Base-by-base conservation (phyloP, 2,329 filamentous ascomycete species). In the Talaromyces sp. region DNA sequence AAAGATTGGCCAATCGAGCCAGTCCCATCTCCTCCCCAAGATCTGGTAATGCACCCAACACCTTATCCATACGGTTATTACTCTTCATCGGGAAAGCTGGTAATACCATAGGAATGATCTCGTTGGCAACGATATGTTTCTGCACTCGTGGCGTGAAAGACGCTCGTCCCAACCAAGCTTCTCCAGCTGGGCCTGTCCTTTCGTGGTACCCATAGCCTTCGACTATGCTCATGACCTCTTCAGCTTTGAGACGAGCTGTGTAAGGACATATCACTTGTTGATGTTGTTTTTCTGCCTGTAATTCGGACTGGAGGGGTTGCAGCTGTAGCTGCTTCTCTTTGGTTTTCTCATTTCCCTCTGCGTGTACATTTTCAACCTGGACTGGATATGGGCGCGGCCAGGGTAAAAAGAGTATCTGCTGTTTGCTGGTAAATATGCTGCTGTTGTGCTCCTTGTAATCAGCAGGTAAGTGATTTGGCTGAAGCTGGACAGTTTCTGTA, bases 11-110 rank as follows among this genome's bases (percentile, higher is more conserved):
- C 54, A 79, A 62, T 48, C 73, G 72, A 4, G 65, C 63, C 9
- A 78, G 64, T 2, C 76, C 74, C 28, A 78, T 55, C 39, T 76
- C 72, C 57, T 78, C 76, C 3, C 70, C 76, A n/a, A 74, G 66
- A 48, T 78, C 76, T 0, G 76, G 76, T 2, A 77, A 62, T 0
- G 58, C 60, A 2, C 76, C 69, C 15, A 70, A 56, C 5, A 72
- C 70, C 58, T 73, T 73, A 48, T 72, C 68, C 13, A 61, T 57
- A 8, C 56, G 37, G 53, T 70, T 70, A 9, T 67, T 66, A 2
- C 67, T 69, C 13, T 70, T 70, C 50, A 69, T 69, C 1, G 68
- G 68, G 15, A 69, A 70, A 10, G 68, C 68, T 1, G 68, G 68
- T 8, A 70, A 53, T 7, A 69, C 66, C 67, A 69, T 69, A n/a